phyloP scores from a whole-genome alignment of 2,329 filamentous ascomycete species.

The Boeremia lycopersici region DNA sequence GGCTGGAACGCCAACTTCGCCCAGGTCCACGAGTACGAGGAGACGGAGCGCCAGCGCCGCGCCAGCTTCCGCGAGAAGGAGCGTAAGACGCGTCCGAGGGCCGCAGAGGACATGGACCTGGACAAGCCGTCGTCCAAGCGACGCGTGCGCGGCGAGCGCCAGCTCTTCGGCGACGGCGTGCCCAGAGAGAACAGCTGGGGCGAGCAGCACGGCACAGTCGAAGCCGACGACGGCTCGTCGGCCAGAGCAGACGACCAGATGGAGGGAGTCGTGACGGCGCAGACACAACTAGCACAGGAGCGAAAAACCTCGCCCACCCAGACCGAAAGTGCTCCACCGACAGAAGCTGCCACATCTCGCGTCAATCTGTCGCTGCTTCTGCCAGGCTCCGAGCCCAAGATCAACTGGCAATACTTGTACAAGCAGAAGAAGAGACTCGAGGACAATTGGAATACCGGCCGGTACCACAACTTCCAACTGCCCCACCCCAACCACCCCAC shows the following conservation, averaged over 20 bases:
- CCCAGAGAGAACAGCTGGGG: slow-evolving; percentile 47
- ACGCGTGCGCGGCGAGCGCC: slow-evolving; percentile 53
- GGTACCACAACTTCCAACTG: slow-evolving; percentile 84
- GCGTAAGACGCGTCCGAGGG: slow-evolving; percentile 54
- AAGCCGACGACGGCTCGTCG: slow-evolving; percentile 50
- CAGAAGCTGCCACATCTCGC: slow-evolving; percentile 23
- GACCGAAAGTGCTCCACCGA: slow-evolving; percentile 11
- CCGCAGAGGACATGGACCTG: slow-evolving; percentile 54
- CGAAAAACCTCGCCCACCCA: slow-evolving; percentile 24
- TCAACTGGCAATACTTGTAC: slow-evolving; percentile 95
- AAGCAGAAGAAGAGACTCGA: slow-evolving; percentile 84
- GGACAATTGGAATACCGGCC: slow-evolving; percentile 86
- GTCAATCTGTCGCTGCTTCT: slow-evolving; percentile 43
- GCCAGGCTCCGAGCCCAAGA: slow-evolving; percentile 57
- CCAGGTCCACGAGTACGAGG: slow-evolving; percentile 72
- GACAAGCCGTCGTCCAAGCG: slow-evolving; percentile 61
- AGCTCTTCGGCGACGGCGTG: slow-evolving; percentile 48
- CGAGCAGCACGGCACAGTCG: slow-evolving; percentile 55
- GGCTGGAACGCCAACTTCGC: slow-evolving; percentile 76
- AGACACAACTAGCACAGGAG: slow-evolving; percentile 22
- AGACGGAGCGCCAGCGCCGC: slow-evolving; percentile 52
- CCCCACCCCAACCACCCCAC: slow-evolving; percentile 80
- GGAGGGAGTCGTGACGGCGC: slow-evolving; percentile 42
- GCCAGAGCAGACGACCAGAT: slow-evolving; percentile 42
- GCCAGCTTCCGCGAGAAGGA: slow-evolving; percentile 45